Conservation (phyloP, 139 green algal genomes). For the Closterium sp. region DNA sequence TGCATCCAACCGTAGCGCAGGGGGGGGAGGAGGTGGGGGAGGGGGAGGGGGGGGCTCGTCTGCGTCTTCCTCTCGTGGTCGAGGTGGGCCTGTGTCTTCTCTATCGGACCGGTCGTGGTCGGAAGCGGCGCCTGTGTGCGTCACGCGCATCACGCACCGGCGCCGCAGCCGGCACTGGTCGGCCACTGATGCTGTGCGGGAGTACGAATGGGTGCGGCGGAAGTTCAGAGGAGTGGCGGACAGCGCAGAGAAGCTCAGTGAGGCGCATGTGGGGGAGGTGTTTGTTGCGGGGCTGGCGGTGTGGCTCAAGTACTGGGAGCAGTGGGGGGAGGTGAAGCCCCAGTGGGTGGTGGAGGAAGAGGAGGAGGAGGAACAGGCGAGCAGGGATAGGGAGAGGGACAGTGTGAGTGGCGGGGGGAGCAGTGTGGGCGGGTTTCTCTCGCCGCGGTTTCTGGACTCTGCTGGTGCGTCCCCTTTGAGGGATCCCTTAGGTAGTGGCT, state of each 20-base stretch:
- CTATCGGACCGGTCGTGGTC: neutral
- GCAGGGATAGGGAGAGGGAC: neutral
- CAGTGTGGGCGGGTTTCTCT: neutral
- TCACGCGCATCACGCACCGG: neutral
- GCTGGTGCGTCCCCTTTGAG: neutral
- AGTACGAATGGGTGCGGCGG: conserved; percentile 15
- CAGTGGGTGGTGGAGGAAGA: conserved; percentile 16
- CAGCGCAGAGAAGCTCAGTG: neutral
- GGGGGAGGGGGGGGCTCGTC: neutral
- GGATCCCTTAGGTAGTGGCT: neutral
- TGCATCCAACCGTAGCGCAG: neutral
- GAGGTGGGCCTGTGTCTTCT: neutral
- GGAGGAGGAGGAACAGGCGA: conserved; percentile 15
- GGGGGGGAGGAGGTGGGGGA: neutral
- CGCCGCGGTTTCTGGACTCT: neutral
- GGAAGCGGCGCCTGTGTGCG: neutral
- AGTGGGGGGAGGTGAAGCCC: conserved; percentile 10
- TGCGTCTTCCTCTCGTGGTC: neutral
- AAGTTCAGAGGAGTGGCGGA: conserved; percentile 19
- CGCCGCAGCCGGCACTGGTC: neutral
- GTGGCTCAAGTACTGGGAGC: conserved; percentile 24
- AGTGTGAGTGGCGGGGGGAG: neutral
- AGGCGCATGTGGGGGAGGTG: conserved; percentile 1
- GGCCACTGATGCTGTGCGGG: neutral
- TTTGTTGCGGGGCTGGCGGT: neutral